phyloP scores from a whole-genome alignment of 2,329 filamentous ascomycete genomes.

The Ceratocystis albifundus region DNA sequence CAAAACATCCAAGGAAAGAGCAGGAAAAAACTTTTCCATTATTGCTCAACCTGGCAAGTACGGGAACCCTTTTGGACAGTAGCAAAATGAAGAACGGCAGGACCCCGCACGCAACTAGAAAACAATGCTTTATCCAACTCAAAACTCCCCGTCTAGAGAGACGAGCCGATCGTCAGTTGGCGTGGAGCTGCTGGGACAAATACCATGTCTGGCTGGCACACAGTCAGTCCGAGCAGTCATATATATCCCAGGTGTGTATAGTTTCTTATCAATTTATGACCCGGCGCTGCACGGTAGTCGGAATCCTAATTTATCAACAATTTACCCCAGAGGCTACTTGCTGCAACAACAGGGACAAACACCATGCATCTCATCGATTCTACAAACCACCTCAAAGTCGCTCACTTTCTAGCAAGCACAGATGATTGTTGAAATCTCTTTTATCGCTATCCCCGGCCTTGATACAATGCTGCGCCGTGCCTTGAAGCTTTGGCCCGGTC shows the following conservation, averaged over 20 bases:
- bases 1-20: neutral
- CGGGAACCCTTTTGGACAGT: neutral
- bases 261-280: neutral
- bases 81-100: neutral
- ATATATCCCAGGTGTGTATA: neutral
- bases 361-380: neutral
- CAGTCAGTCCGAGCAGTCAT: neutral
- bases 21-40: neutral
- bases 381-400: neutral
- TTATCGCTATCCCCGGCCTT: neutral
- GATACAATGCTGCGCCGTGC: slow-evolving; percentile 1
- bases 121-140: neutral
- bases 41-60: neutral
- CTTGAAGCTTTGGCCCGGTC: neutral
- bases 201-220: neutral
- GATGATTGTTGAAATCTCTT: neutral
- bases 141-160: neutral
- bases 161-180: neutral
- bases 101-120: neutral
- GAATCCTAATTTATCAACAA: neutral
- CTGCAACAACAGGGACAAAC: too few species aligned
- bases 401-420: neutral
- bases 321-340: too few species aligned
- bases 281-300: neutral
- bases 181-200: neutral